Base-by-base conservation (phyloP, 78 protist species). In the Tieghemostelium lacteum region DNA sequence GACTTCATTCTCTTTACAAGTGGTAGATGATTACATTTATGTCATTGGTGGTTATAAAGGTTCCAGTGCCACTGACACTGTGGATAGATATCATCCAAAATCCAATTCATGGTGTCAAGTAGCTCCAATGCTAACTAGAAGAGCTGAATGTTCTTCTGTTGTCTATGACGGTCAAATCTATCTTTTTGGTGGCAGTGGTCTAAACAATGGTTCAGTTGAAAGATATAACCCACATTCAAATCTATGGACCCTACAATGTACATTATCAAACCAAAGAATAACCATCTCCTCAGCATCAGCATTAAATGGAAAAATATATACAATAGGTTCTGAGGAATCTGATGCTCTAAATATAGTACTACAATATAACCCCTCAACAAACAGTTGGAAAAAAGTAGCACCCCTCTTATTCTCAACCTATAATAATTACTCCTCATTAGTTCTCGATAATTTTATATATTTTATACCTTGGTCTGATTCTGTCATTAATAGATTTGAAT, bases 1-100 rank as follows among this genome's bases (percentile, higher is more conserved):
- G 29, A 83, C 89, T 16, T 26, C 70, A 8, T 83, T 83, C 31
- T 36, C 34, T 36, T 26, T 83, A 26, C 71, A 34, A 0, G 89
- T 34, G 5, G 12, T 83, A 20, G 89, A 83, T 20, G 89, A 83
- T 1, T 83, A 83, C 31, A 45, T 83, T 24, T 83, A 83, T 58
- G 75, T 83, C 19, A 83, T 83, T 19, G 89, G 89, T 20, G 89
- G 89, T 3, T 83, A 83, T n/a, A 67, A 83, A 39, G 89, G 89
- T 17, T 83, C 89, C 22, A 69, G 66, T 2, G 45, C 75, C 6
- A 24, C 78, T 1, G 89, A 83, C 14, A 29, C 50, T 17, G 89
- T 83, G 8, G 89, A 83, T 16, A 24, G 89, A 17, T 83, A 83
- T 57, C 89, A 83, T 22, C 89, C 89, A 17, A 50, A 39, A 29